A percentile compares a stretch with the other conserved stretches of the same genome.
phyloP scores from a whole-genome alignment of 352 stramenopile genomes.

The Globisporangium takayamanum region DNA sequence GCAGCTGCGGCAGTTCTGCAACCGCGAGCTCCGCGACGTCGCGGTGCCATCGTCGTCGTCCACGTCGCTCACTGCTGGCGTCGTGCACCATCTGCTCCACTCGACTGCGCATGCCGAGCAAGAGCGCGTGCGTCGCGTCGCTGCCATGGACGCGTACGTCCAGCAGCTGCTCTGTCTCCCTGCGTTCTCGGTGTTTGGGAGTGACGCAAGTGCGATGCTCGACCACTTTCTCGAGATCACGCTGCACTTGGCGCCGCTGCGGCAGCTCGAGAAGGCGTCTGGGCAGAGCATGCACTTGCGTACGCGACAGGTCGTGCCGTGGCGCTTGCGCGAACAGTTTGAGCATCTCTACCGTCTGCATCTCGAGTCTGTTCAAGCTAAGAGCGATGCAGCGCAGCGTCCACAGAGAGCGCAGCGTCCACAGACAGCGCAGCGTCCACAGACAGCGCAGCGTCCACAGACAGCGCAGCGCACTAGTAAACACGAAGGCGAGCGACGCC shows the following conservation, averaged over 20 bases:
- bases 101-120: slow-evolving; percentile 15
- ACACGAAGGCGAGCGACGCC: slow-evolving; percentile 1
- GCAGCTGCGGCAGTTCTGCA: slow-evolving; percentile 38
- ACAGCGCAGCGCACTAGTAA: neutral
- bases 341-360: slow-evolving; percentile 47
- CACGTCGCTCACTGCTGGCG: slow-evolving; percentile 4
- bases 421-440: neutral
- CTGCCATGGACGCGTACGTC: slow-evolving; percentile 38
- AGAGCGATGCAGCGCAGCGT: slow-evolving; percentile 7
- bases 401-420: too few species aligned
- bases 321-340: slow-evolving; percentile 42
- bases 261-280: slow-evolving; percentile 36
- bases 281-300: slow-evolving; percentile 44
- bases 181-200: slow-evolving; percentile 49
- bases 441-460: slow-evolving; percentile 3
- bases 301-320: slow-evolving; percentile 42
- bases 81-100: slow-evolving; percentile 24
- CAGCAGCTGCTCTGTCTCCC: slow-evolving; percentile 43
- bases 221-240: slow-evolving; percentile 67
- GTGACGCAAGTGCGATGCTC: slow-evolving; percentile 47
- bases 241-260: slow-evolving; percentile 38
- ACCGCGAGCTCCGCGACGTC: slow-evolving; percentile 39
- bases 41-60: slow-evolving; percentile 30
- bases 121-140: slow-evolving; percentile 34
- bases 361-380: slow-evolving; percentile 23